Evolutionary conservation across 2,329 filamentous ascomycete species (phyloP), one percentile per base, ranked within the genome.

Genomic region (Cercospora canescens): DNA sequence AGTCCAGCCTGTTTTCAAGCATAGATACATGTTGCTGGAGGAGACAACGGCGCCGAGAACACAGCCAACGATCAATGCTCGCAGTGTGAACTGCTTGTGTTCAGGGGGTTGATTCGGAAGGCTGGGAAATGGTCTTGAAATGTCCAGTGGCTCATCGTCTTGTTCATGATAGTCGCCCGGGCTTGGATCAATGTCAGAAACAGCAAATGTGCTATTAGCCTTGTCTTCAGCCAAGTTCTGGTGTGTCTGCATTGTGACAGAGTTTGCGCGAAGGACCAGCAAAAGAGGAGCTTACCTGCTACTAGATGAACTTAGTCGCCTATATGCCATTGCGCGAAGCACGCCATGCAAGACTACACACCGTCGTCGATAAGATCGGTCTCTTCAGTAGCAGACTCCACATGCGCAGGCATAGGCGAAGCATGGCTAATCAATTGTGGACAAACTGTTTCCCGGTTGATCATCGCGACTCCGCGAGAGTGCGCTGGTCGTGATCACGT

Each of bases 21-120:
- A 86, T 24, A 88, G 81, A 69, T 88, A 88, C 39, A 88, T 80
- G 72, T 88, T 88, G 67, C 84, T 86, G 9, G 85, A 85, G 71
- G 87, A 87, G 67, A 88, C 85, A 11, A 88, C 79, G 12, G 82
- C 85, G 34, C 86, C 87, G 18, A 87, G 81, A 57, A 84, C 72
- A 64, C 84, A 81, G 39, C 87, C 87, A 41, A 86, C 78, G 48
- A 87, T 67, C 28, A 88, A 76, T 28, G 86, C 85, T 55, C 86
- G 82, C 39, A 85, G 70, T 6, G 86, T 88, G 57, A 88, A 63
- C 32, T 69, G 69, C 39, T 28, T 50, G 18, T 57, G 57, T 39
- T 67, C 62, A 39, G 64, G 21, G 48, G 60, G 64, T 26, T 66
- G 64, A 21, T 55, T 60, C 16, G 60, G 64, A 8, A 66, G 41